Conservation (phyloP, 768 basidiomycete species). For the Termitomyces sp. region DNA sequence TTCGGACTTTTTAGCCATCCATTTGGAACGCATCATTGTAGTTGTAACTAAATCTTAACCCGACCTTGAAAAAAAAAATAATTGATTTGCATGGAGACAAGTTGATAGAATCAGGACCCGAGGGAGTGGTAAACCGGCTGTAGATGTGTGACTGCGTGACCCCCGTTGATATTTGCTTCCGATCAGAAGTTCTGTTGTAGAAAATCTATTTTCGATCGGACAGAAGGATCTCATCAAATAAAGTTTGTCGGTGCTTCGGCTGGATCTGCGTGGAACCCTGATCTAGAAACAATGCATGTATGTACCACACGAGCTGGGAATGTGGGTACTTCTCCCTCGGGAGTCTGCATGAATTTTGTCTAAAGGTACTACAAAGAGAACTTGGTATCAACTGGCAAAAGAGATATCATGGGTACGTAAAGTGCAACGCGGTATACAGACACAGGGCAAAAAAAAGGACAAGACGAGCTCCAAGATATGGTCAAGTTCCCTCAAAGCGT, state of each 20-base stretch:
- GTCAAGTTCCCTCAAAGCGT: slow-evolving; percentile 4
- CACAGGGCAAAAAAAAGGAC: neutral
- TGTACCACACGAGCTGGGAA: slow-evolving; percentile 1
- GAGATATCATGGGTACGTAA: neutral
- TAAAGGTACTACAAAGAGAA: slow-evolving; percentile 4
- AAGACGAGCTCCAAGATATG: slow-evolving; percentile 8
- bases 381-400: slow-evolving; percentile 8
- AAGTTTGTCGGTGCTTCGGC: slow-evolving; percentile 11
- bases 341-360: slow-evolving; percentile 4
- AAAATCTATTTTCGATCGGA: slow-evolving; percentile 24
- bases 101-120: neutral
- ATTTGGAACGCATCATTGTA: slow-evolving; percentile 7
- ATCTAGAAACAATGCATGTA: neutral
- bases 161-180: slow-evolving; percentile 23
- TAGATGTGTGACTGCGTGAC: slow-evolving; percentile 8
- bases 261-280: slow-evolving; percentile 16
- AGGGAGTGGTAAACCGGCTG: slow-evolving; percentile 9
- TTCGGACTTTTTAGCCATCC: slow-evolving; percentile 11
- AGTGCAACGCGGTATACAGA: slow-evolving; percentile 6
- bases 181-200: slow-evolving; percentile 39
- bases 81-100: slow-evolving; percentile 6
- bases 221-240: slow-evolving; percentile 12
- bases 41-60: slow-evolving; percentile 9
- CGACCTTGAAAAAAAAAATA: neutral
- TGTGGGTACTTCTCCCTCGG: neutral